Evolutionary conservation across 352 stramenopile genomes (phyloP).

Genomic region (Phytophthora rubi): DNA sequence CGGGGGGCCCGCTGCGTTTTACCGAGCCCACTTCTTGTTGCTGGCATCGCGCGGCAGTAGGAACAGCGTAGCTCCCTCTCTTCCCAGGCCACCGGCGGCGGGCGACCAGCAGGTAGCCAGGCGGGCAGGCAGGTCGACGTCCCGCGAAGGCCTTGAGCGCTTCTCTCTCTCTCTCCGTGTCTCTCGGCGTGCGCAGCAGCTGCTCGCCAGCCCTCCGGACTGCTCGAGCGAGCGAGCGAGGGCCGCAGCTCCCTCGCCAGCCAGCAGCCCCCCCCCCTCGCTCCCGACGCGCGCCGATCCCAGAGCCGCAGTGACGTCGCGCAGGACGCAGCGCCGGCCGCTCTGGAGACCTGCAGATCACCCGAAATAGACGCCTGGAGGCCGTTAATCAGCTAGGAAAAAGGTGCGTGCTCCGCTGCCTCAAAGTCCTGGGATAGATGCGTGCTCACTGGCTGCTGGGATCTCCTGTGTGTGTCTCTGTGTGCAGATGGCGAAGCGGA

Average conservation of each 20-base stretch:
- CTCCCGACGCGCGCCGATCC: neutral
- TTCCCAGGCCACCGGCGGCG: neutral
- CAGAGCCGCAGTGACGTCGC: slow-evolving; percentile 17
- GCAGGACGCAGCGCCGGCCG: slow-evolving; percentile 4
- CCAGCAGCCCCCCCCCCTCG: slow-evolving; percentile 14
- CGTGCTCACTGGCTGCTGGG: slow-evolving; percentile 6
- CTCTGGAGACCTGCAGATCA: neutral
- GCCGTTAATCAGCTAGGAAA: slow-evolving; percentile 28
- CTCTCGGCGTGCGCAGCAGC: neutral
- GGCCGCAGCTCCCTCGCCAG: slow-evolving; percentile 19
- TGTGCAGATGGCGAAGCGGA: slow-evolving; percentile 75
- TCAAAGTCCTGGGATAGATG: slow-evolving; percentile 2
- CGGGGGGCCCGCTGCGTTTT: slow-evolving; percentile 24
- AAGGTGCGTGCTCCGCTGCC: slow-evolving; percentile 26
- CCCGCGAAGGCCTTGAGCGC: no score
- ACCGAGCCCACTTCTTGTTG: slow-evolving; percentile 33
- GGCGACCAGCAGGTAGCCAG: neutral
- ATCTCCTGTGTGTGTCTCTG: neutral
- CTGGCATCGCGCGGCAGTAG: slow-evolving; percentile 30
- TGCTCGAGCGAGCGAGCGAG: neutral
- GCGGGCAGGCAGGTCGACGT: no score
- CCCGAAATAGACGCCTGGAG: slow-evolving; percentile 32
- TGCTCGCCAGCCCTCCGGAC: neutral
- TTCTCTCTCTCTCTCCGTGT: neutral
- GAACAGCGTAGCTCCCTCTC: slow-evolving; percentile 17